Evolutionary conservation across 2,329 filamentous ascomycete genomes (phyloP).

Genomic region (Hysterium pulicare): DNA sequence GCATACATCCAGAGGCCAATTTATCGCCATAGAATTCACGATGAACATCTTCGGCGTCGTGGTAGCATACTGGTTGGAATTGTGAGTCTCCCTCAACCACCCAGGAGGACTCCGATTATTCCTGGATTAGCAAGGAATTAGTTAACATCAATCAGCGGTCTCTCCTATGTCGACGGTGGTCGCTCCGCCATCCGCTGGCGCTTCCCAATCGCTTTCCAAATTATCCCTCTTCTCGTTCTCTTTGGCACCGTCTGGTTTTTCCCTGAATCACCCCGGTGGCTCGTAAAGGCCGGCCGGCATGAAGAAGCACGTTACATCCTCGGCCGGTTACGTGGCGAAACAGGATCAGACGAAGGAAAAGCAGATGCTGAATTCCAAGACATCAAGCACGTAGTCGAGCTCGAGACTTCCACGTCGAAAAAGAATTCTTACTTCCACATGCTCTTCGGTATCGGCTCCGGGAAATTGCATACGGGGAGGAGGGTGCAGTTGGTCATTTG

Average conservation of each 20-base stretch:
- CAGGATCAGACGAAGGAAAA: constrained; percentile 44
- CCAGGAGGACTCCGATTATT: too few species aligned
- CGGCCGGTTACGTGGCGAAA: constrained; percentile 59
- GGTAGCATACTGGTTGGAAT: constrained; percentile 53
- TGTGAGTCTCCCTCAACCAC: too few species aligned
- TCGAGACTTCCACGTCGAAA: constrained; percentile 51
- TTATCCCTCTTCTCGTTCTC: constrained; percentile 59
- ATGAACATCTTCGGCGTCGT: constrained; percentile 70
- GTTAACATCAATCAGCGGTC: constrained; percentile 33
- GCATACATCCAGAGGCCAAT: constrained; percentile 64
- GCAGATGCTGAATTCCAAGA: constrained; percentile 66
- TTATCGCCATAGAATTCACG: constrained; percentile 70
- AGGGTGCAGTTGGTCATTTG: constrained; percentile 68
- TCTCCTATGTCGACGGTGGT: constrained; percentile 59
- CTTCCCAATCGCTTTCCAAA: constrained; percentile 69
- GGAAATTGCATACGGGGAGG: constrained; percentile 62
- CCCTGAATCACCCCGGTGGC: constrained; percentile 66
- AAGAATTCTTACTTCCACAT: constrained; percentile 62
- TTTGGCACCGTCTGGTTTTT: constrained; percentile 61
- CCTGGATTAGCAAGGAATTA: not conserved
- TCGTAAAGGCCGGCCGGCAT: constrained; percentile 63
- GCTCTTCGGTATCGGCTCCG: constrained; percentile 64
- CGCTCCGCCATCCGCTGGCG: constrained; percentile 61
- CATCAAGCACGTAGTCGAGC: constrained; percentile 60
- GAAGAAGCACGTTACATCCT: constrained; percentile 67